Conservation (phyloP, 75 land plant genomes). For the Chamaecyparis obtusa region DNA sequence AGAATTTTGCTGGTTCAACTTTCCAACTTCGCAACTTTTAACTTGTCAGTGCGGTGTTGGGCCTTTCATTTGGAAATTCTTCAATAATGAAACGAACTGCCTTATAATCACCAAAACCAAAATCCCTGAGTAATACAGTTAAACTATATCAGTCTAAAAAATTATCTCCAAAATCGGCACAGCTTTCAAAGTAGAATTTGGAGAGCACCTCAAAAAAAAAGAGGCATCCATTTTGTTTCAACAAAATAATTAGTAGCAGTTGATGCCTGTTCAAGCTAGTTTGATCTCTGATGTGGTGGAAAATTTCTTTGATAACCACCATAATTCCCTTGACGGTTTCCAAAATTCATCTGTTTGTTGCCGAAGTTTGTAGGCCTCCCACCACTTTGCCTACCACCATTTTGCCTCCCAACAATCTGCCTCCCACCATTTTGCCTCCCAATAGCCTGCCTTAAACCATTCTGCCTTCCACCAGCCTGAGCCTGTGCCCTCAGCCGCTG, state of each 20-base stretch:
- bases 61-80: background rate
- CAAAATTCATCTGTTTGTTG: background rate
- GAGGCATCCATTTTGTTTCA: background rate
- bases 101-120: background rate
- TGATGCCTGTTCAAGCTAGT: background rate
- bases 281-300: background rate
- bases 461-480: conserved; percentile 30
- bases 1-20: background rate
- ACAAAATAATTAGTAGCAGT: background rate
- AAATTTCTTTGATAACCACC: conserved; percentile 1
- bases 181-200: background rate
- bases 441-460: conserved; percentile 2
- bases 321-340: conserved; percentile 1
- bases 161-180: background rate
- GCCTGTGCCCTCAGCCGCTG: conserved; percentile 29
- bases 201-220: background rate
- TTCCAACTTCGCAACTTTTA: background rate
- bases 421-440: background rate
- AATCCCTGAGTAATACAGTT: background rate
- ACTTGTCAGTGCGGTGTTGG: background rate
- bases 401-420: background rate
- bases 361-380: background rate
- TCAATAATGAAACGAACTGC: background rate
- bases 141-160: conserved; percentile 2
- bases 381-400: background rate